Evolutionary conservation across 1,139 yeast species (phyloP).

Genomic region (Wickerhamomyces sp.): DNA sequence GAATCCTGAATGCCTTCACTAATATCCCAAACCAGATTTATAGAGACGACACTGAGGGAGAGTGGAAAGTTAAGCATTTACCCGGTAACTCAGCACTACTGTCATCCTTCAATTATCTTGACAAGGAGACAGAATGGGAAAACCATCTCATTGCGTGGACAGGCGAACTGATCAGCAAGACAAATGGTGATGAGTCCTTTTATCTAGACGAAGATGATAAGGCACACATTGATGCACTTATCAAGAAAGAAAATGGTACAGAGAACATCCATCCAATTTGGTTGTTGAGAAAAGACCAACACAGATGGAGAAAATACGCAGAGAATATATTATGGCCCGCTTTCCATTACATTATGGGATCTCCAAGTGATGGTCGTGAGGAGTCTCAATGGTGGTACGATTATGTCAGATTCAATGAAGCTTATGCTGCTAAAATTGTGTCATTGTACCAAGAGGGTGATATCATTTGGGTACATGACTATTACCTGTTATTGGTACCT

Average conservation of each 20-base stretch:
- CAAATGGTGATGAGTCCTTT: slow-evolving; percentile 44
- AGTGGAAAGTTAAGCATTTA: slow-evolving; percentile 54
- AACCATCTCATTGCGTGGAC: slow-evolving; percentile 93
- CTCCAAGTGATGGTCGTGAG: slow-evolving; percentile 61
- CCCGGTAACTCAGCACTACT: slow-evolving; percentile 85
- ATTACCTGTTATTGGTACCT: slow-evolving; percentile 79
- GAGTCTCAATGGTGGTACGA: slow-evolving; percentile 87
- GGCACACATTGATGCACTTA: slow-evolving; percentile 37
- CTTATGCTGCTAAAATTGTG: slow-evolving; percentile 75
- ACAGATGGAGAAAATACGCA: slow-evolving; percentile 83
- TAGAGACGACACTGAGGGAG: slow-evolving; percentile 33
- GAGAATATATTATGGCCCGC: slow-evolving; percentile 93
- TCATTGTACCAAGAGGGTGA: slow-evolving; percentile 83
- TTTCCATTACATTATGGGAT: slow-evolving; percentile 82
- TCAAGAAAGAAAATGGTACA: slow-evolving; percentile 41
- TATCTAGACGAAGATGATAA: slow-evolving; percentile 58
- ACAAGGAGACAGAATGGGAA: slow-evolving; percentile 74
- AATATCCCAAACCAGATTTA: slow-evolving; percentile 61
- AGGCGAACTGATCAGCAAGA: slow-evolving; percentile 58
- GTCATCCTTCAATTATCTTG: slow-evolving; percentile 65
- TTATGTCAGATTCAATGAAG: slow-evolving; percentile 86
- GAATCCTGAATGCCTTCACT: slow-evolving; percentile 66
- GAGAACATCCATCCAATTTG: slow-evolving; percentile 77
- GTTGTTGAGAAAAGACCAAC: slow-evolving; percentile 66
- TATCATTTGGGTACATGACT: slow-evolving; percentile 93